Percentiles rank a stretch among this genome's conserved stretches.
phyloP scores from a whole-genome alignment of 371 early-diverging fungal species.

The Umbelopsis sp. region DNA sequence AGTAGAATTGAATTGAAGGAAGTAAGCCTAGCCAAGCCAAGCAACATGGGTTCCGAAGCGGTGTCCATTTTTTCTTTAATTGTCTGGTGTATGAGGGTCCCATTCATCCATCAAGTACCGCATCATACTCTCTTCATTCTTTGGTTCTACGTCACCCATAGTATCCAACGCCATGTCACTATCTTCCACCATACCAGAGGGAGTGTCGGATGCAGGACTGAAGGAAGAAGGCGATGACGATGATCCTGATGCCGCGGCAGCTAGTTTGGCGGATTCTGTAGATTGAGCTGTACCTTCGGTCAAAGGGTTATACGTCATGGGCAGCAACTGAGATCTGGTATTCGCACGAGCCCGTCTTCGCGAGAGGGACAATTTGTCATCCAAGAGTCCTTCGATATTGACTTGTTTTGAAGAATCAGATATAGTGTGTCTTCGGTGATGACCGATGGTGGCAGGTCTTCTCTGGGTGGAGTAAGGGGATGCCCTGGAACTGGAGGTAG shows the following conservation, averaged over 20 bases:
- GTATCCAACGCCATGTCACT: slow-evolving; percentile 6
- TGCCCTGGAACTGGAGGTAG: background rate
- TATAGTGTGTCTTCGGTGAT: slow-evolving; percentile 4
- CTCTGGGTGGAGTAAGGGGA: slow-evolving; percentile 5
- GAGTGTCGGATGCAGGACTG: slow-evolving; percentile 3
- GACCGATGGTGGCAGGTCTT: slow-evolving; percentile 10
- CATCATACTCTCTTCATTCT: slow-evolving; percentile 5
- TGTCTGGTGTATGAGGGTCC: background rate
- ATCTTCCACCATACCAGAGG: slow-evolving; percentile 1
- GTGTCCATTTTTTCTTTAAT: background rate
- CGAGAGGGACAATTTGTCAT: background rate
- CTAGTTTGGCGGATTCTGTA: background rate
- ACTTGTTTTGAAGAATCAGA: slow-evolving; percentile 3
- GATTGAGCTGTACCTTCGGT: background rate
- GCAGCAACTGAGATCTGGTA: background rate
- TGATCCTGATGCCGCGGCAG: background rate
- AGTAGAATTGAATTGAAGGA: too few relatives aligned
- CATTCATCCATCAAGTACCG: slow-evolving; percentile 16
- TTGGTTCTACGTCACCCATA: background rate
- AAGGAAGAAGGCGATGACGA: slow-evolving; percentile 7
- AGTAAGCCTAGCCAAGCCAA: background rate
- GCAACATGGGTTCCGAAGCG: background rate
- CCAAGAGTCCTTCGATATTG: background rate
- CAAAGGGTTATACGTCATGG: slow-evolving; percentile 1
- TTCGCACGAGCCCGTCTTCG: background rate